Base-by-base conservation (phyloP, 2,329 filamentous ascomycete species). In the Ceratocystis smalleyi region DNA sequence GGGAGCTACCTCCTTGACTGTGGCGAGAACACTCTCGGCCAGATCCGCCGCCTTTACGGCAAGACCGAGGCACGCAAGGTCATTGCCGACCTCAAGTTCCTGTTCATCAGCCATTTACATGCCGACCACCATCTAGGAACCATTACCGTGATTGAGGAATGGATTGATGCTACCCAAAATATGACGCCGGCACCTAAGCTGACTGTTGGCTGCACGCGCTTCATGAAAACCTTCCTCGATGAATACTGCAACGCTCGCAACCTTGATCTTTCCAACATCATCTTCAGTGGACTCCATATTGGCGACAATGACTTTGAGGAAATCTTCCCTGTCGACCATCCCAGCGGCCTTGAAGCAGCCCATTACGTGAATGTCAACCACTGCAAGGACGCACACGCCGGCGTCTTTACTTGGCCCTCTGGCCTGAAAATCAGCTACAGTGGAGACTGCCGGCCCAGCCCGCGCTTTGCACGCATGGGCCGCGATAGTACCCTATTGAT, bases 91-190 rank as follows among this genome's bases (percentile, higher is more conserved):
- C 78, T 99, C 54, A 86, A 85, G 63, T 83, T 84, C 69, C 86
- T 99, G 68, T 95, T 90, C 84, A 94, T 99, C 74, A 95, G 89
- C 73, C 94, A 99, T 75, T 78, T 95, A 67, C 94, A 99, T 74
- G 94, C 94, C 3, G 94, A 99, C 75, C 94, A 99, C 74, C 94
- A 97, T 71, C 81, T 99, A 22, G 94, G 94, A 32, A 88, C 85
- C 0, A 79, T 83, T n/a, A 82, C 85, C 5, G 77, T 97, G n/a
- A 83, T 97, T 70, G 85, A 83, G 70, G 88, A 88, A 5, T 96
- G 91, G 89, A 84, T 89, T 64, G 79, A 84, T 54, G 76, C 75
- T 67, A 80, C 75, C 49, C 67, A 70, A n/a, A 69, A 67, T 59
- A 76, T 70, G 5, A 73, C 70, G 66, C 73, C 67, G 49, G 57